These are phyloP conservation scores for Sphenostylis stenocarpa DNA, from an alignment of 306 rosid species.

Conservation along the genomic window DNA sequence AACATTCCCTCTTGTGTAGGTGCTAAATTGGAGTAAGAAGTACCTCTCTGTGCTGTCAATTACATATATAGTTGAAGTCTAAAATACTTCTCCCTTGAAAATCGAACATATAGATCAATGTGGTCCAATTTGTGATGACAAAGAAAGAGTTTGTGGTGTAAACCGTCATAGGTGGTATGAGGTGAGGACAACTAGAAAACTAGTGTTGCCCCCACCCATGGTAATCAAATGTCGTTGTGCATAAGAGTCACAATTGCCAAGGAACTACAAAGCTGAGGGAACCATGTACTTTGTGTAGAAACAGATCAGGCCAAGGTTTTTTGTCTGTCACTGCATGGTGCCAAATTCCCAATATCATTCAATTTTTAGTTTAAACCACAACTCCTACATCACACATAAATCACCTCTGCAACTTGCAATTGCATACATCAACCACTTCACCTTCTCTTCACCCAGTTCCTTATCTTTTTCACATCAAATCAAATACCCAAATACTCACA, in stretches of 20 bases:
- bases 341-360: conserved; percentile 35
- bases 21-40: conserved; percentile 38
- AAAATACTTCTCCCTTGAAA: neutral
- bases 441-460: conserved; percentile 6
- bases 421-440: conserved; percentile 30
- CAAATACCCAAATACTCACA: no score
- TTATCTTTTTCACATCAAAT: no score
- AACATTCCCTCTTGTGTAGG: conserved; percentile 38
- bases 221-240: conserved; percentile 42
- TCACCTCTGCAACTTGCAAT: conserved; percentile 30
- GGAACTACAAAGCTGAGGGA: conserved; percentile 31
- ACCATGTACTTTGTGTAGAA: conserved; percentile 38
- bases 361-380: conserved; percentile 29
- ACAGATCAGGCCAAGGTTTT: conserved; percentile 28
- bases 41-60: conserved; percentile 19
- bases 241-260: conserved; percentile 42
- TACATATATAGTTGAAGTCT: conserved; percentile 10
- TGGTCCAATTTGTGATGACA: conserved; percentile 46
- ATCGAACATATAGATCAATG: neutral
- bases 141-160: conserved; percentile 15
- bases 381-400: conserved; percentile 28
- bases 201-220: conserved; percentile 35
- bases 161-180: conserved; percentile 27
- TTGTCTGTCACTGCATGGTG: conserved; percentile 27
- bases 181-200: conserved; percentile 19